Base-by-base conservation (phyloP, 2,329 filamentous ascomycete species). In the Penicillium sp. region DNA sequence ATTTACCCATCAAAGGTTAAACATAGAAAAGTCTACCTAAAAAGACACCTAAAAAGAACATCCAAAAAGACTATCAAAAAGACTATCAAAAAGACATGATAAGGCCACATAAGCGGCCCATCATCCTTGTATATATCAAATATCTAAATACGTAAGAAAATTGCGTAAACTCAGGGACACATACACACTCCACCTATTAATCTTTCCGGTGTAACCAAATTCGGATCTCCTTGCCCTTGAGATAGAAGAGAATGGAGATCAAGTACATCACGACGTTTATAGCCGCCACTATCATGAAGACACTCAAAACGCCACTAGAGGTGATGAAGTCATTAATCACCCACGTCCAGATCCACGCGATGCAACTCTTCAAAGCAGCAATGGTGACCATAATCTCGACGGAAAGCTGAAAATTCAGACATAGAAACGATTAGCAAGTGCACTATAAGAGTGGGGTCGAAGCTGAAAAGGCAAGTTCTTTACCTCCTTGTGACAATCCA, bases 371-470 rank as follows among this genome's bases (percentile, higher is more conserved):
- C 9, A 70, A 44, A 31, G 62, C 65, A 19, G 68, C 63, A 50
- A 70, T 64, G 0, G 69, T 68, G 8, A 71, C 68, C 68, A 71
- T 70, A 2, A 68, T 48, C 41, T 71, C 69, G 1, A 65, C 68
- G 25, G 66, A 65, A 19, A 67, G 57, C 61, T 63, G 49, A 31
- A 21, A 42, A 19, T 6, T 33, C 41, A 15, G 15, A 5, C 29
- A 35, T 6, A 7, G 15, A 41, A 23, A 25, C 21, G 3, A 36
- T 53, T 41, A 53, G 43, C 25, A 13, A n/a, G 13, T 27, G 33
- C n/a, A 12, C 43, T 4, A 41, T n/a, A 35, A 35, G 13, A 17
- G 33, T 35, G 15, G 33, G 6, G 33, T 35, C 15, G 6, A 17
- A 17, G 6, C 6, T 17, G 33, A 15, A 17, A 35, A 35, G 19